Conservation (phyloP, 306 rosid genomes). For the Leucaena leucocephala region DNA sequence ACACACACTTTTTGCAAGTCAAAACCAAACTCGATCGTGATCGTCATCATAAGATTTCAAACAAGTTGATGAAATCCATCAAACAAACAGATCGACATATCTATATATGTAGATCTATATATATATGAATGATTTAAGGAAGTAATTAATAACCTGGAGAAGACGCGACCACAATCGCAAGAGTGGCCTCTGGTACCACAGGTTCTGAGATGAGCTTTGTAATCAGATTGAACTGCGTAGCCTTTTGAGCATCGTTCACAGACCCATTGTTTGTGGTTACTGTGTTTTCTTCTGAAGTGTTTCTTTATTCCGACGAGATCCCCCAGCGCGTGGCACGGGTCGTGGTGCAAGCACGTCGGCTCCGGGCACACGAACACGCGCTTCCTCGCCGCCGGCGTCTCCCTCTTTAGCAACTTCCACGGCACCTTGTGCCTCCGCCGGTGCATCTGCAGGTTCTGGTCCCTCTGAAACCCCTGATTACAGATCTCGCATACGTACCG, state of each 20-base stretch:
- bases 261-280: conserved; percentile 95
- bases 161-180: conserved; percentile 95
- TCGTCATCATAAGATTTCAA: not conserved
- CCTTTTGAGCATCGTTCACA: conserved; percentile 88
- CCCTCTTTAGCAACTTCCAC: conserved; percentile 26
- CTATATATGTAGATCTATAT: conserved; percentile 21
- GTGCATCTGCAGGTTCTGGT: conserved; percentile 93
- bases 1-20: conserved; percentile 38
- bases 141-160: conserved; percentile 58
- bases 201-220: conserved; percentile 95
- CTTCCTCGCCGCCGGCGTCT: conserved; percentile 24
- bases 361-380: conserved; percentile 24
- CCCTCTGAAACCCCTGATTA: conserved; percentile 31
- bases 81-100: not conserved
- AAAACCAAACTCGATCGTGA: conserved; percentile 38
- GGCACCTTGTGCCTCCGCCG: conserved; percentile 33
- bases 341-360: conserved; percentile 28
- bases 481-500: conserved; percentile 30
- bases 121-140: not conserved
- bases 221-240: conserved; percentile 97
- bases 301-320: conserved; percentile 97
- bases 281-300: conserved; percentile 89
- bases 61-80: not conserved
- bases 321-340: conserved; percentile 64
- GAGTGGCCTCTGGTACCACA: conserved; percentile 98